Evolutionary conservation across 169 alveolate genomes (phyloP), one percentile per base, ranked within the genome.

Genomic region (Eimeria maxima): DNA sequence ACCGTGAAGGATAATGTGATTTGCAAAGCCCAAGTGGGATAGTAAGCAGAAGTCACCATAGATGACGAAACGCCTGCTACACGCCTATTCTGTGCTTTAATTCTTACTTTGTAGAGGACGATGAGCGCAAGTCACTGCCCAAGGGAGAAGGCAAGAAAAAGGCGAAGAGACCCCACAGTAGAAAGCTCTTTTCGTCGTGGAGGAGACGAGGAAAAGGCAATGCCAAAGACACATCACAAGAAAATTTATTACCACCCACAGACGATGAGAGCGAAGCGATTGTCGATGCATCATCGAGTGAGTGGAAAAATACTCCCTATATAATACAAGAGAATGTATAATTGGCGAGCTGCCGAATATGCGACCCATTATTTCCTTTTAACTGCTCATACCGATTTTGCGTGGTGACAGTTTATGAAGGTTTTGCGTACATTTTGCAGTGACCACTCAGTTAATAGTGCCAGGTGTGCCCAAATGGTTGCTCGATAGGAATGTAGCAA

Each of bases 161-260:
- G 29, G 29, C 13, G 29, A 76, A 42, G 63, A 18, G 87, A 24
- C 27, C 7, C 87, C 53, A 14, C 38, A 29, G 4, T 1, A 18
- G 44, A 38, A 42, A 18, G 38, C 14, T 60, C 8, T 14, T 6
- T 20, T 76, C 44, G 20, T 44, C 87, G 53, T 18, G 33, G 60
- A 44, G 24, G 13, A 76, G 8, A 42, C 57, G 11, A 22, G 63
- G 63, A 27, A 45, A 42, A 22, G n/a, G 63, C 60, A 18, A 0
- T 33, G 14, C 87, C 87, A 44, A 76, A 76, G 18, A 38, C 57
- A 22, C 87, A 13, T 42, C 87, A 13, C 87, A 44, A 24, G 87
- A 27, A 29, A 67, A 27, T 44, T 67, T 76, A 27, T 24, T 38
- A 42, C 22, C 38, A 22, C 10, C 38, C 22, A 42, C 8, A 47